These are phyloP conservation scores for Dendrobium catenatum DNA, from an alignment of 106 monocot genomes.

Conservation along the genomic window DNA sequence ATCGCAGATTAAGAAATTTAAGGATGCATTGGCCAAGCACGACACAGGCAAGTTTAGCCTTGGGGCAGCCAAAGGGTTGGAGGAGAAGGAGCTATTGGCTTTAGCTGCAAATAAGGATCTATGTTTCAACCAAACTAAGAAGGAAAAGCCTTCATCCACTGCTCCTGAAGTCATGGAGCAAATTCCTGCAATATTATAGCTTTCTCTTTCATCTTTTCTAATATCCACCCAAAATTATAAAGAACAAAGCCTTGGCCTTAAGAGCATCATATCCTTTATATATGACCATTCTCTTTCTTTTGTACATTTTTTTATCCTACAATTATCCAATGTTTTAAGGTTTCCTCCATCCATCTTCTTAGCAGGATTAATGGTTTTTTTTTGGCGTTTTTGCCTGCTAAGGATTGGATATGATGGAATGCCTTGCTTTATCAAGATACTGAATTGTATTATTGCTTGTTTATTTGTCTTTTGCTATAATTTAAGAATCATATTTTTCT, in stretches of 20 bases:
- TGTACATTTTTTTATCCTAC: neutral
- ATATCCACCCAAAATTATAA: neutral
- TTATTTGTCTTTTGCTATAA: neutral
- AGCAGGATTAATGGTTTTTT: neutral
- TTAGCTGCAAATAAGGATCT: conserved; percentile 78
- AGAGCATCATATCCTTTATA: neutral
- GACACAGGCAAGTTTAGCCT: conserved; percentile 66
- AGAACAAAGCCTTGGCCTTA: conserved; percentile 21
- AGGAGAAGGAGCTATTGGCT: conserved; percentile 76
- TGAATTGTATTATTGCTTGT: neutral
- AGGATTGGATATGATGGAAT: neutral
- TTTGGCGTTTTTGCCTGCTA: neutral
- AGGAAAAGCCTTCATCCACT: conserved; percentile 6
- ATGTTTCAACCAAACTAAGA: conserved; percentile 42
- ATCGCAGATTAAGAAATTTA: conserved; percentile 92
- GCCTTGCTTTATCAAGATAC: neutral
- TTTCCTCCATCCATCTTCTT: neutral
- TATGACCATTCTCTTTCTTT: neutral
- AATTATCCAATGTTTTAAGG: no score
- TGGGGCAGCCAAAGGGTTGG: conserved; percentile 79
- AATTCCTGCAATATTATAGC: conserved; percentile 7
- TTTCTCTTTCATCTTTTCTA: neutral
- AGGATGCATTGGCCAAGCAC: conserved; percentile 83
- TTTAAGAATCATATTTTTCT: neutral
- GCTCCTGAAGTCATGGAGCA: neutral